Base-by-base conservation (phyloP, 1,284 basidiomycete species). In the Acaromyces ingoldii region DNA sequence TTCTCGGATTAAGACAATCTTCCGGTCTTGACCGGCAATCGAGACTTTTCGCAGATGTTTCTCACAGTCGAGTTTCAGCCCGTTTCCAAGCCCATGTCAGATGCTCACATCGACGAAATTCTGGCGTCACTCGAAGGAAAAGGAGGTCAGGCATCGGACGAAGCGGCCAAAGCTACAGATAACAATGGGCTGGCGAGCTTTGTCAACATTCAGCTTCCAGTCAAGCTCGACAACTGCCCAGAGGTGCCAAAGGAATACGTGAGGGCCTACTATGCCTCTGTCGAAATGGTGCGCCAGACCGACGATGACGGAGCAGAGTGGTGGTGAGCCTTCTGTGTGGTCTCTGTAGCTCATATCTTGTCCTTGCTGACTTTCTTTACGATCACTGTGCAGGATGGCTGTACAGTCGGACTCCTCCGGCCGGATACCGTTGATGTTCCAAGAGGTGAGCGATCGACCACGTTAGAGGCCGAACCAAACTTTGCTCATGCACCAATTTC, bases 201-300 rank as follows among this genome's bases (percentile, higher is more conserved):
- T 26, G n/a, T 45, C 42, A 45, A 45, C 25, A 45, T 45, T 45
- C 42, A 45, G 24, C 22, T 45, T 11, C 42, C 42, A 10, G 42
- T 45, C 17, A 13, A 22, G 6, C 30, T 31, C 6, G 19, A 13
- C 3, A 31, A 22, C 22, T 45, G 17, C 24, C 13, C 17, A n/a
- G n/a, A n/a, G n/a, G n/a, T n/a, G 34, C 42, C 42, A 6, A 22
- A 45, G 26, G 25, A 22, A 29, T 19, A 45, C 24, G 42, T 45
- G 5, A 28, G 42, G 34, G 42, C 42, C 5, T 45, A 19, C 15
- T 45, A 45, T 45, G 26, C 29, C 25, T 31, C 29, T 45, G 42
- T 45, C 4, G 42, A 45, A 29, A 25, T 45, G 11, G 6, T 45
- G 30, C 42, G 42, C 19, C 29, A 45, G 22, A 19, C 34, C 17